Conservation (phyloP, 208 protist species). For the Crithidia fasciculata region DNA sequence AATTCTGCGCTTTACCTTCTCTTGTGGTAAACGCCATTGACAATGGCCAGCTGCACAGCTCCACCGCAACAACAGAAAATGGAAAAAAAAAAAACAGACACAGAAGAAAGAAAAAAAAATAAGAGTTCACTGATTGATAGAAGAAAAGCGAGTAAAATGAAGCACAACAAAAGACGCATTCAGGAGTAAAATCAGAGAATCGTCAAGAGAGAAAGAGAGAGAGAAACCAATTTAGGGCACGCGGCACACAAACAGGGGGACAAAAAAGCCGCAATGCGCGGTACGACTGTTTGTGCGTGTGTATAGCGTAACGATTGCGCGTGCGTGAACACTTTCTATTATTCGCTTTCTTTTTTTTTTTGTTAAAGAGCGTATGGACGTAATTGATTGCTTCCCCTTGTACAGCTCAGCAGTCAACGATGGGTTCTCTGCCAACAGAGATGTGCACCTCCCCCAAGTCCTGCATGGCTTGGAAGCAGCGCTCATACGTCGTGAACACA, state of each 20-base stretch:
- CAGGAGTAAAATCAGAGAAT: too few relatives aligned
- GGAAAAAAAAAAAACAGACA: constrained; percentile 9
- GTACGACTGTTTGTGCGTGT: too few relatives aligned
- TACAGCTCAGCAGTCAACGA: not conserved
- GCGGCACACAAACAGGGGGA: not conserved
- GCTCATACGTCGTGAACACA: constrained; percentile 62
- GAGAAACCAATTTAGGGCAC: not conserved
- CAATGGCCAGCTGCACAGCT: too few relatives aligned
- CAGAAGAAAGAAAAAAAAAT: not conserved
- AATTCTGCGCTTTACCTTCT: too few relatives aligned
- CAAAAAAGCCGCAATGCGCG: not conserved
- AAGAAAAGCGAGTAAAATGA: constrained; percentile 11
- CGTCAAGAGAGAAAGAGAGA: not conserved
- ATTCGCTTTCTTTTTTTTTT: too few relatives aligned
- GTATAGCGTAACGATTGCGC: too few relatives aligned
- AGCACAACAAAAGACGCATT: not conserved
- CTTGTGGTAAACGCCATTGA: too few relatives aligned
- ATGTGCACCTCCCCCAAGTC: not conserved
- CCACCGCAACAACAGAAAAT: not conserved
- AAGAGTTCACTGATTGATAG: not conserved
- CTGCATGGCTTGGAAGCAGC: constrained; percentile 1
- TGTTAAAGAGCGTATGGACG: too few relatives aligned
- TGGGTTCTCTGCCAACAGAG: not conserved
- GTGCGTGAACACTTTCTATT: too few relatives aligned
- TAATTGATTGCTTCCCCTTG: too few relatives aligned